These are phyloP conservation scores for Dactylonectria macrodidyma DNA, from an alignment of 2,329 filamentous ascomycete species.

Conservation along the genomic window DNA sequence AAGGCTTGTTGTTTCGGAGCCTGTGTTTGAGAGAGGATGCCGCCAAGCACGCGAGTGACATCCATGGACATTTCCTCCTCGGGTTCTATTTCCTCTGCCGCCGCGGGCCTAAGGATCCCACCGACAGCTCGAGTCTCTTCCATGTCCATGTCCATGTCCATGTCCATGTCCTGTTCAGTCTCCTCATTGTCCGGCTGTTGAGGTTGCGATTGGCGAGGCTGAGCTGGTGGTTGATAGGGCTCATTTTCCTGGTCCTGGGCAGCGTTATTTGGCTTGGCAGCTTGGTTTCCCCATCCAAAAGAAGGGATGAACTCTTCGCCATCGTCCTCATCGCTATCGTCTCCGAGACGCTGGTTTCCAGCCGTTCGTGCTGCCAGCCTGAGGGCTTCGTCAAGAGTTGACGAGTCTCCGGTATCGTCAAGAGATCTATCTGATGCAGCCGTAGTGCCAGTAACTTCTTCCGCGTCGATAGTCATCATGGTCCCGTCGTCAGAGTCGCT, in stretches of 20 bases:
- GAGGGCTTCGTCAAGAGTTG: slow-evolving; percentile 82
- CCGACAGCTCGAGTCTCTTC: slow-evolving; percentile 71
- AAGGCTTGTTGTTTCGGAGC: slow-evolving; percentile 27
- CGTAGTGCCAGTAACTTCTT: slow-evolving; percentile 81
- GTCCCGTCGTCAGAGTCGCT: slow-evolving; percentile 82
- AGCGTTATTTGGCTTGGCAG: slow-evolving; percentile 47
- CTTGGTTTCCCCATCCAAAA: slow-evolving; percentile 81
- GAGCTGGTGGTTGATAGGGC: slow-evolving; percentile 45
- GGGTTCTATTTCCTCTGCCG: slow-evolving; percentile 59
- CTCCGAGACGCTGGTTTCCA: slow-evolving; percentile 78
- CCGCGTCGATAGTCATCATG: slow-evolving; percentile 86
- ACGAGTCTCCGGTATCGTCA: slow-evolving; percentile 77
- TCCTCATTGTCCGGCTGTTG: slow-evolving; percentile 44
- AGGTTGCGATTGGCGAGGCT: slow-evolving; percentile 31
- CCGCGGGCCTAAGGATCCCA: slow-evolving; percentile 63
- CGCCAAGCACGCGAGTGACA: slow-evolving; percentile 86
- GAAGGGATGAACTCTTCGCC: slow-evolving; percentile 82
- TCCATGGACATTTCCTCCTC: slow-evolving; percentile 92
- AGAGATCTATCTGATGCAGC: slow-evolving; percentile 71
- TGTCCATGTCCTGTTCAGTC: slow-evolving; percentile 55
- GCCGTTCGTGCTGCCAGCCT: slow-evolving; percentile 82
- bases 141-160: slow-evolving; percentile 66
- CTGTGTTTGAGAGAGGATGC: slow-evolving; percentile 73
- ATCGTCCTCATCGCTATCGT: slow-evolving; percentile 64
- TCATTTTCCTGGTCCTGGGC: slow-evolving; percentile 60